Base-by-base conservation (phyloP, 805 yeast genomes). In the Tetrapisispora phaffii region DNA sequence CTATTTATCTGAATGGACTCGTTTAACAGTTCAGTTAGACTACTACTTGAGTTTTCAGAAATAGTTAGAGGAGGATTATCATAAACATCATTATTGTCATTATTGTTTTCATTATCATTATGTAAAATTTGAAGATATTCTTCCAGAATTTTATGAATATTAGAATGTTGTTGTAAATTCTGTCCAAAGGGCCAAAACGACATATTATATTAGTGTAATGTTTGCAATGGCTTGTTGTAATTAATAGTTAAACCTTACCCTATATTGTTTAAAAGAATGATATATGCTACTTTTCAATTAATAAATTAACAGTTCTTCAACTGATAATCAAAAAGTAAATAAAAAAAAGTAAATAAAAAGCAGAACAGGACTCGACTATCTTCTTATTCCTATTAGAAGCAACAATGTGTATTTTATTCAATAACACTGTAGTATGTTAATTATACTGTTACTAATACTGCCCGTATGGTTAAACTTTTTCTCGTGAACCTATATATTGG, bases 171-270 rank as follows among this genome's bases (percentile, higher is more conserved):
- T 17, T 50, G 53, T n/a, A 48, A 47, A 35, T 53, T 55, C 46
- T 64, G 64, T 49, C 67, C 67, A 54, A 67, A 66, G 22, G 68
- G 70, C 71, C 71, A 67, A 53, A 66, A 64, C 12, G 70, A 64
- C 70, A 66, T 53, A 5, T 28, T 28, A 28, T 7, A 28, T 28
- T 6, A 9, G 10, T 28, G 10, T 6, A 28, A 28, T 28, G 13
- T 28, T 28, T 28, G 10, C 13, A 9, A 12, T 28, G 28, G 22
- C 34, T 16, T 13, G 13, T 28, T 39, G 24, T n/a, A 12, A 20
- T 16, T 19, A 7, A 23, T 19, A 19, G 12, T 36, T 24, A 15
- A 28, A 34, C 21, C 37, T 15, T 2, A 23, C n/a, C 10, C 3
- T 20, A 12, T 17, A 17, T 4, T 28, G 22, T 26, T 17, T 10